Conservation (phyloP, 2,329 filamentous ascomycete genomes). For the Penicillium sp. region DNA sequence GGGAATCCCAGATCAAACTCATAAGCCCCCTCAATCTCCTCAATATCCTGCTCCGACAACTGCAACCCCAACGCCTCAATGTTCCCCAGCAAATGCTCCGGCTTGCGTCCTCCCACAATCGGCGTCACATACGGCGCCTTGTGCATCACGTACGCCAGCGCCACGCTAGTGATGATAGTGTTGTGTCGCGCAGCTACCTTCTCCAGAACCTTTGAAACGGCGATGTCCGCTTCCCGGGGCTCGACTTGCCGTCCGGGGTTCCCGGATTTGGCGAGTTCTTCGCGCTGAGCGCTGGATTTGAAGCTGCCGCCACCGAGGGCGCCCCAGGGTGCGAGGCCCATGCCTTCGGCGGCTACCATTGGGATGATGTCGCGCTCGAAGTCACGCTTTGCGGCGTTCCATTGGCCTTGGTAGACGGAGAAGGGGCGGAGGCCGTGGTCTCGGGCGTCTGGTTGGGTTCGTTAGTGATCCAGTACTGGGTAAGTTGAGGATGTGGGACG, state of each 20-base stretch:
- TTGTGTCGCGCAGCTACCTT: conserved; percentile 14
- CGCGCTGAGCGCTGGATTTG: conserved; percentile 38
- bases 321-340: conserved; percentile 59
- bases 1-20: conserved; percentile 51
- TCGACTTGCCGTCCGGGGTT: conserved; percentile 25
- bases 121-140: conserved; percentile 57
- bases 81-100: conserved; percentile 55
- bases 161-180: conserved; percentile 26
- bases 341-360: conserved; percentile 62
- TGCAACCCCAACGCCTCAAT: conserved; percentile 55
- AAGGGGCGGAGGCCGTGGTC: conserved; percentile 69
- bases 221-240: conserved; percentile 17
- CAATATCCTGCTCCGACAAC: conserved; percentile 51
- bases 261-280: conserved; percentile 31
- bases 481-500: background rate
- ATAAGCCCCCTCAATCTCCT: conserved; percentile 53
- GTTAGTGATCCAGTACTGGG: background rate
- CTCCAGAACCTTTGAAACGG: conserved; percentile 23
- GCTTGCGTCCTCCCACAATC: conserved; percentile 53
- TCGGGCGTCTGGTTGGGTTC: conserved; percentile 53
- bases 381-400: conserved; percentile 61
- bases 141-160: conserved; percentile 53
- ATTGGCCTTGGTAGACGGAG: conserved; percentile 65
- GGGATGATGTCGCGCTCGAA: conserved; percentile 68
- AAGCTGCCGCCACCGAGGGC: conserved; percentile 52